Evolutionary conservation across 495 filamentous ascomycete genomes (phyloP).

Genomic region (Oleoguttula mirabilis): DNA sequence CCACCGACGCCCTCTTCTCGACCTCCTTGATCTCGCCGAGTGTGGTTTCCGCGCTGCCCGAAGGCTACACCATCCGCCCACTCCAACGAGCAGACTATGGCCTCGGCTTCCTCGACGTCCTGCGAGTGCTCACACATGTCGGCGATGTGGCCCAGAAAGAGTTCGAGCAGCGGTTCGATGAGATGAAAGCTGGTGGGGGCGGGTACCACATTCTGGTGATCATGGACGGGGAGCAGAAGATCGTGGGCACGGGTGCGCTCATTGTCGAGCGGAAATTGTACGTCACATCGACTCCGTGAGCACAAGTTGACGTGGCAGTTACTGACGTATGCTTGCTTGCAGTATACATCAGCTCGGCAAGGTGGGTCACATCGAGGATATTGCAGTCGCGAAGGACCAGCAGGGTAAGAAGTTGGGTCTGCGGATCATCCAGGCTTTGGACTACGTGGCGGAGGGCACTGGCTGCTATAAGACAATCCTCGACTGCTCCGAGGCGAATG

Average conservation of each 20-base stretch:
- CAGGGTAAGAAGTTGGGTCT: slow-evolving; percentile 94
- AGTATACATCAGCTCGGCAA: slow-evolving; percentile 61
- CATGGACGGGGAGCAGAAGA: slow-evolving; percentile 51
- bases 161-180: slow-evolving; percentile 72
- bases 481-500: slow-evolving; percentile 72
- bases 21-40: slow-evolving; percentile 62
- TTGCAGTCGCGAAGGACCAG: slow-evolving; percentile 84
- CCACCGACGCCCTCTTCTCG: slow-evolving; percentile 57
- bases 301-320: slow-evolving; percentile 5
- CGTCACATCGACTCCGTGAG: slow-evolving; percentile 20
- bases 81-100: slow-evolving; percentile 66
- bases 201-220: slow-evolving; percentile 76
- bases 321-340: too few relatives aligned
- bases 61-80: slow-evolving; percentile 72
- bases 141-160: slow-evolving; percentile 67
- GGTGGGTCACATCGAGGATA: slow-evolving; percentile 98
- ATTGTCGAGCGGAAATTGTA: slow-evolving; percentile 81
- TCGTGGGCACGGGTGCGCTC: slow-evolving; percentile 81
- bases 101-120: slow-evolving; percentile 72
- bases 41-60: slow-evolving; percentile 58
- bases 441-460: slow-evolving; percentile 70
- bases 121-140: slow-evolving; percentile 83
- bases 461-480: slow-evolving; percentile 86
- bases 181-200: slow-evolving; percentile 64
- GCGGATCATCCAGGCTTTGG: slow-evolving; percentile 85